Evolutionary conservation across 2,329 filamentous ascomycete genomes (phyloP).

Genomic region (Arachnopeziza araneosa): DNA sequence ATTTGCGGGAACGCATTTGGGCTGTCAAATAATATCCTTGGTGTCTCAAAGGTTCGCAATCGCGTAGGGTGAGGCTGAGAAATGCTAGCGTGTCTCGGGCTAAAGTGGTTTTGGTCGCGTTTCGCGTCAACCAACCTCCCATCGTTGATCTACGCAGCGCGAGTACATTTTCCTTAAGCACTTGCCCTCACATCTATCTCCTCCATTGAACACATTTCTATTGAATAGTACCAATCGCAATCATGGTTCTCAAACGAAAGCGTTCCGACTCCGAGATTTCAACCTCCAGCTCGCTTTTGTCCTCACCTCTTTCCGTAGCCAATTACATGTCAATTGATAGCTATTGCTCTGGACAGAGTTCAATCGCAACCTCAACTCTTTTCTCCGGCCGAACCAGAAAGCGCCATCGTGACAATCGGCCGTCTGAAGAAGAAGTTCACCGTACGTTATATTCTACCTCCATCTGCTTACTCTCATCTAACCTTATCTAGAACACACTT

Average conservation of each 20-base stretch:
- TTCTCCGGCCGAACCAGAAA: conserved; percentile 55
- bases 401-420: conserved; percentile 53
- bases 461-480: conserved; percentile 4
- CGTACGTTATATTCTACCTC: conserved; percentile 17
- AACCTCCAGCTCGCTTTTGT: conserved; percentile 39
- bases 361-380: conserved; percentile 35
- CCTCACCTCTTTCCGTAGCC: conserved; percentile 29
- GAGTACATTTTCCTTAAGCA: background rate
- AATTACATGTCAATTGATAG: conserved; percentile 33
- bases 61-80: too few species aligned
- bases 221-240: background rate
- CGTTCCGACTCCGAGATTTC: conserved; percentile 54
- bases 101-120: background rate
- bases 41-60: too few species aligned
- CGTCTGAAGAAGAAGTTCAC: conserved; percentile 44
- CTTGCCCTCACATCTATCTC: too few species aligned
- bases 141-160: background rate
- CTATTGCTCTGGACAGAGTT: conserved; percentile 26
- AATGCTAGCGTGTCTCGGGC: too few species aligned
- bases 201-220: background rate
- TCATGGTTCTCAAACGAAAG: conserved; percentile 58
- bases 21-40: too few species aligned
- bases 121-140: background rate
- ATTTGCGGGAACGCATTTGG: too few species aligned
- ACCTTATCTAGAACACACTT: conserved; percentile 39